Evolutionary conservation across 2,329 filamentous ascomycete genomes (phyloP), one percentile per base, ranked within the genome.

Genomic region (Cordyceps javanica): DNA sequence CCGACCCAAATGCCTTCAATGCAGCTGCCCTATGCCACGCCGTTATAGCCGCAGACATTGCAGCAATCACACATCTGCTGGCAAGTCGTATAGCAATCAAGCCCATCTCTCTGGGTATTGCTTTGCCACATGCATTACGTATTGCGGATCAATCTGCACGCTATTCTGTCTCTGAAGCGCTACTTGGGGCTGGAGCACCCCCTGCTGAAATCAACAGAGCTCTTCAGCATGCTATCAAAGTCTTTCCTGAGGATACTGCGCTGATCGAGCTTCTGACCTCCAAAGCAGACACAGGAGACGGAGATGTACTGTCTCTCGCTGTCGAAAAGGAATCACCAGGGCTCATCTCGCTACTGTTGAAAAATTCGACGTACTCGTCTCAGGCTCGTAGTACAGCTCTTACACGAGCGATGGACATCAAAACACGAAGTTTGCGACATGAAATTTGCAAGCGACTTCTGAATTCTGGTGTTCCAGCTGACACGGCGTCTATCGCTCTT

Each of bases 1-100:
- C 82, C 2, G 77, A 83, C 48, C 70, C 82, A n/a, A 83, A 85
- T 60, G 71, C 74, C 1, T 73, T 76, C 58, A 77, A 81, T 26
- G 80, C 75, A 0, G 74, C 77, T 1, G 75, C 81, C 0, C 66
- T 86, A 0, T 78, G 78, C 54, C 71, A 72, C 55, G 80, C 81
- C 5, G 75, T 85, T 2, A 73, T 73, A 19, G 74, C 73, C 1
- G 74, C 75, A 14, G 72, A 78, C 45, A 66, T 70, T 0, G 70
- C 71, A 5, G 66, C 84, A 8, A 73, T 77, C 10, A 79, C 82
- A 42, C 65, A 81, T 23, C 65, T 86, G 3, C 73, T 85, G 48
- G 66, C 68, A 4, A 66, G 68, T 32, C 34, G 69, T 61, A 51
- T 66, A 59, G 28, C 64, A 3, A 78, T 76, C 2, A 76, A 58